These are phyloP conservation scores for Neolentinus lepideus DNA, from an alignment of 1,284 basidiomycete species.

Conservation along the genomic window DNA sequence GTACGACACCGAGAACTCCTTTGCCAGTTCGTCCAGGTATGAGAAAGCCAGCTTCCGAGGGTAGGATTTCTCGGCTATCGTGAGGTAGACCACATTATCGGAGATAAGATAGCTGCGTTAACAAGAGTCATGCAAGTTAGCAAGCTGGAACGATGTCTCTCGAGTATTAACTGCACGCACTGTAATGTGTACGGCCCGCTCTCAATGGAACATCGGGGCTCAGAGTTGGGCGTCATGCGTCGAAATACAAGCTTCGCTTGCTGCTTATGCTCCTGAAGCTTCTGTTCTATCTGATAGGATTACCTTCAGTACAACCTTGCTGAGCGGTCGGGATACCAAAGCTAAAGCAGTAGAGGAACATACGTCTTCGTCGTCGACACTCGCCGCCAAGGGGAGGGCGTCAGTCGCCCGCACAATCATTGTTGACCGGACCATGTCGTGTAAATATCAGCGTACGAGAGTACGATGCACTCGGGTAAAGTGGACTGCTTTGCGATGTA, in stretches of 20 bases:
- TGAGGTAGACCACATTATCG: slow-evolving; percentile 91
- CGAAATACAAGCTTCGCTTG: slow-evolving; percentile 96
- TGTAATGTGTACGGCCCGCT: slow-evolving; percentile 92
- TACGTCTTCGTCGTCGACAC: slow-evolving; percentile 93
- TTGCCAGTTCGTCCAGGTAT: slow-evolving; percentile 94
- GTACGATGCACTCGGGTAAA: no score
- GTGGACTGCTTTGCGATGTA: no score
- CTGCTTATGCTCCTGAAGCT: slow-evolving; percentile 96
- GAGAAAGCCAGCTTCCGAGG: slow-evolving; percentile 97
- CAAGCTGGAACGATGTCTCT: slow-evolving; percentile 3
- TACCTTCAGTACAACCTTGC: not conserved
- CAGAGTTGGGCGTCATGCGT: slow-evolving; percentile 87
- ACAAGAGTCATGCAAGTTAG: not conserved
- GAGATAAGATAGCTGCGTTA: slow-evolving; percentile 83
- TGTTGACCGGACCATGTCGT: slow-evolving; percentile 82
- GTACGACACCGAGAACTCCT: slow-evolving; percentile 91
- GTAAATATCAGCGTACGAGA: not conserved
- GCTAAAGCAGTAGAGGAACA: slow-evolving; percentile 5
- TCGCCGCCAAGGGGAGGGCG: slow-evolving; percentile 88
- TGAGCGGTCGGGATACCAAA: slow-evolving; percentile 1
- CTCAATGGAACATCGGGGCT: slow-evolving; percentile 95
- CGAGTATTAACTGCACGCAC: slow-evolving; percentile 37
- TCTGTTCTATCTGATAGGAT: slow-evolving; percentile 72
- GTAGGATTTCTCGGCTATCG: slow-evolving; percentile 95
- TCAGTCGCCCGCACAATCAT: slow-evolving; percentile 89